These are phyloP conservation scores for Ganoderma lingzhi DNA, from an alignment of 1,284 basidiomycete genomes.

Conservation along the genomic window DNA sequence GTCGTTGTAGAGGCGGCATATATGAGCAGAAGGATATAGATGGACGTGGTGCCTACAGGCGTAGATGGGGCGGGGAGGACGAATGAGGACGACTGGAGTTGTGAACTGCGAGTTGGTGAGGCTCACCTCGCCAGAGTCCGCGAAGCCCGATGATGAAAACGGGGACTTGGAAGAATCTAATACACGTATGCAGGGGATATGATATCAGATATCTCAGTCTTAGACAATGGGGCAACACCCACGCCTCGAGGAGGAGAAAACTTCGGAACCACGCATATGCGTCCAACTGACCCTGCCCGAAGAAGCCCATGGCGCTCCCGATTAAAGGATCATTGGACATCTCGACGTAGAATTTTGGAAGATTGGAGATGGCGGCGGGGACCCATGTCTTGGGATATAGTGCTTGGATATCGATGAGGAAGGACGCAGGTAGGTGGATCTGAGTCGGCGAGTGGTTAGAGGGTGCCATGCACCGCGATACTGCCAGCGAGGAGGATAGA, in stretches of 20 bases:
- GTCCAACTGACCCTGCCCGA: slow-evolving; percentile 42
- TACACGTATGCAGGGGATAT: neutral
- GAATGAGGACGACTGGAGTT: neutral
- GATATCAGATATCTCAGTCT: neutral
- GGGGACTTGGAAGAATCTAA: slow-evolving; percentile 80
- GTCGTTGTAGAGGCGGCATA: slow-evolving; percentile 85
- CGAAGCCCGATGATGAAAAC: slow-evolving; percentile 74
- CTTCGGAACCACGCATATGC: slow-evolving; percentile 71
- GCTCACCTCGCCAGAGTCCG: slow-evolving; percentile 71
- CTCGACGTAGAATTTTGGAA: slow-evolving; percentile 56
- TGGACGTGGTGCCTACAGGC: slow-evolving; percentile 30
- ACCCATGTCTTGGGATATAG: slow-evolving; percentile 64
- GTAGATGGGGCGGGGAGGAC: neutral
- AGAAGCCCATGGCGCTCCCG: slow-evolving; percentile 56
- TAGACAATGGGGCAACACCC: slow-evolving; percentile 14
- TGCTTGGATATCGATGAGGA: slow-evolving; percentile 74
- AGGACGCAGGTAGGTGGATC: slow-evolving; percentile 70
- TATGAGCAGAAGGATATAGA: slow-evolving; percentile 65
- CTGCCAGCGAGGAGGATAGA: neutral
- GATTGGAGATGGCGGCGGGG: slow-evolving; percentile 52
- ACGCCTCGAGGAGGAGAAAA: slow-evolving; percentile 67
- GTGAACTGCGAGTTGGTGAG: neutral
- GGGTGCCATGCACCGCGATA: neutral
- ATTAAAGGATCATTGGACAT: slow-evolving; percentile 72
- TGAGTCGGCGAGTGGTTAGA: slow-evolving; percentile 36